A percentile compares a stretch with the other conserved stretches of the same genome.
phyloP scores from a whole-genome alignment of 345 rosid species.

The Cardiospermum halicacabum region DNA sequence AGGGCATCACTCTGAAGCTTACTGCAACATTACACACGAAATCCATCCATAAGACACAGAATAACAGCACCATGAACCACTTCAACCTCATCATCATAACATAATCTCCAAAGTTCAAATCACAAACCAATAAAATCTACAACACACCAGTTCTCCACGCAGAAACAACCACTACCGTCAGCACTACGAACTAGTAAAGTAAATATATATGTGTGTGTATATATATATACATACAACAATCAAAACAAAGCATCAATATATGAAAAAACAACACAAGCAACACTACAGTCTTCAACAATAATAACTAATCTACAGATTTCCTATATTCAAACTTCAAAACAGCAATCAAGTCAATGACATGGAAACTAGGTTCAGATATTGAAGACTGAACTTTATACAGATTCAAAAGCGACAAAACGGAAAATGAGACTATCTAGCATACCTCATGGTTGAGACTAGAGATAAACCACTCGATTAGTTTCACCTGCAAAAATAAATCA shows the following conservation, averaged over 20 bases:
- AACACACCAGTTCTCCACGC: not conserved
- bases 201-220: not conserved
- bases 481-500: slow-evolving; percentile 13
- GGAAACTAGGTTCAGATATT: not conserved
- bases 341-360: not conserved
- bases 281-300: no score
- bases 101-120: not conserved
- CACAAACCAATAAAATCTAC: not conserved
- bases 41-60: not conserved
- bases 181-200: not conserved
- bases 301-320: no score
- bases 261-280: no score
- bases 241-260: not conserved
- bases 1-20: slow-evolving; percentile 87
- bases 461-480: not conserved
- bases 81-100: not conserved
- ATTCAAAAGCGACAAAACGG: not conserved
- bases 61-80: not conserved
- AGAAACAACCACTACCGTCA: not conserved
- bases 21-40: slow-evolving; percentile 39
- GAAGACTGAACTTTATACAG: not conserved
- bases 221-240: not conserved
- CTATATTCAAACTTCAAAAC: not conserved
- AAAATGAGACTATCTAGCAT: not conserved
- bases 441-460: slow-evolving; percentile 33